Conservation (phyloP, 2,329 filamentous ascomycete genomes). For the Aaosphaeria arxii region DNA sequence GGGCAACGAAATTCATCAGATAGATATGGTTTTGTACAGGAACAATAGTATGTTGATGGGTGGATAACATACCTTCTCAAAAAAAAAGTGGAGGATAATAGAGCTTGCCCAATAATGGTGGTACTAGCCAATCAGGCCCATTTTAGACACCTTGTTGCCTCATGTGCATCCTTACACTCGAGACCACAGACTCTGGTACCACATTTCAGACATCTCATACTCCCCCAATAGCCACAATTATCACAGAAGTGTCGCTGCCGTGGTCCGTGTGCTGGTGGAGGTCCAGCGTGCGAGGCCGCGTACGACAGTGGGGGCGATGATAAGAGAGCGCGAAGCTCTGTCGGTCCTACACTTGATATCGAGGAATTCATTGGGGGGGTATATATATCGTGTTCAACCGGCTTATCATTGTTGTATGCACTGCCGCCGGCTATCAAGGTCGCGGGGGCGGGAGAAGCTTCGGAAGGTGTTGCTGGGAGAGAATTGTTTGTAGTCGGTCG, state of each 20-base stretch:
- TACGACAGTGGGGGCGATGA: constrained; percentile 65
- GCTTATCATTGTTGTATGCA: too few species aligned
- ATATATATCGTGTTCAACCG: constrained; percentile 35
- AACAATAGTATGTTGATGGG: neutral
- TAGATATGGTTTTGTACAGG: neutral
- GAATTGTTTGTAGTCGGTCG: constrained; percentile 23
- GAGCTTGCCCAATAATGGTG: neutral
- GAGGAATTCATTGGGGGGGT: constrained; percentile 35
- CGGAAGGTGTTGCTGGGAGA: constrained; percentile 21
- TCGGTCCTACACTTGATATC: constrained; percentile 31
- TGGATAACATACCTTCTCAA: neutral
- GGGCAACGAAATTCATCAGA: neutral
- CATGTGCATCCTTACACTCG: constrained; percentile 69
- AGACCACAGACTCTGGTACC: constrained; percentile 75
- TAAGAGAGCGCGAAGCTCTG: constrained; percentile 63
- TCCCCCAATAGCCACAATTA: constrained; percentile 79
- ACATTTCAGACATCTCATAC: constrained; percentile 73
- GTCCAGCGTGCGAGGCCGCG: constrained; percentile 54
- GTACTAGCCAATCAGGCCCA: constrained; percentile 17
- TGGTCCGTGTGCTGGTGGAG: constrained; percentile 45
- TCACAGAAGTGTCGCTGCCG: constrained; percentile 66
- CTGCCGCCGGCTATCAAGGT: too few species aligned
- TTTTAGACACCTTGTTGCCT: constrained; percentile 59
- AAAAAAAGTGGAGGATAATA: neutral
- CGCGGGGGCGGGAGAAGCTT: constrained; percentile 21